These are phyloP conservation scores for Pythium myriotylum DNA, from an alignment of 352 stramenopile genomes.

Conservation along the genomic window DNA sequence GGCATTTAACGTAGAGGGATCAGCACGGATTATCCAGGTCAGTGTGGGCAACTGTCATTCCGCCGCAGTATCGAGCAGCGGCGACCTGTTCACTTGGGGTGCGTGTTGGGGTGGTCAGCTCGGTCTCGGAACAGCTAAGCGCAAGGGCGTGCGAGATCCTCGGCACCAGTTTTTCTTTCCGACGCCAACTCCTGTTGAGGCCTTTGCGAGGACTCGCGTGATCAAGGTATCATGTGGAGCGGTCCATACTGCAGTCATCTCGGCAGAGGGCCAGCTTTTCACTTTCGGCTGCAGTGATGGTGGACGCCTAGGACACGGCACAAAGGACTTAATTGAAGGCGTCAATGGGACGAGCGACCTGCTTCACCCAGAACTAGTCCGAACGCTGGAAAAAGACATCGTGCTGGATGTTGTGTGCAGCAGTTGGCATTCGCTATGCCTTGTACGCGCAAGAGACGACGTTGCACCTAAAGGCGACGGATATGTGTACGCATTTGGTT, in stretches of 20 bases:
- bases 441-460: conserved; percentile 32
- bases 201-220: conserved; percentile 45
- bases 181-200: conserved; percentile 59
- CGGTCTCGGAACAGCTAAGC: conserved; percentile 57
- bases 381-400: conserved; percentile 46
- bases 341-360: conserved; percentile 32
- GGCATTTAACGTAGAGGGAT: conserved; percentile 7
- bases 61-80: conserved; percentile 48
- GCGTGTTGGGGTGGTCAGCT: conserved; percentile 74
- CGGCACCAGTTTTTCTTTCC: conserved; percentile 63
- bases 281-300: conserved; percentile 91
- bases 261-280: conserved; percentile 62
- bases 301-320: conserved; percentile 86
- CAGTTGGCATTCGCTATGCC: conserved; percentile 75
- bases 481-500: conserved; percentile 69
- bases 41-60: conserved; percentile 75
- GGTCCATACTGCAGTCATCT: conserved; percentile 74
- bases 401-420: conserved; percentile 62
- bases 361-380: conserved; percentile 51
- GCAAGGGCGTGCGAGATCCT: conserved; percentile 53
- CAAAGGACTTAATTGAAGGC: neutral
- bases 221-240: conserved; percentile 88
- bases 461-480: conserved; percentile 27
- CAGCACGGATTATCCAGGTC: conserved; percentile 25
- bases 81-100: conserved; percentile 63